Conservation (phyloP, 2,329 filamentous ascomycete species). For the Venturia effusa region DNA sequence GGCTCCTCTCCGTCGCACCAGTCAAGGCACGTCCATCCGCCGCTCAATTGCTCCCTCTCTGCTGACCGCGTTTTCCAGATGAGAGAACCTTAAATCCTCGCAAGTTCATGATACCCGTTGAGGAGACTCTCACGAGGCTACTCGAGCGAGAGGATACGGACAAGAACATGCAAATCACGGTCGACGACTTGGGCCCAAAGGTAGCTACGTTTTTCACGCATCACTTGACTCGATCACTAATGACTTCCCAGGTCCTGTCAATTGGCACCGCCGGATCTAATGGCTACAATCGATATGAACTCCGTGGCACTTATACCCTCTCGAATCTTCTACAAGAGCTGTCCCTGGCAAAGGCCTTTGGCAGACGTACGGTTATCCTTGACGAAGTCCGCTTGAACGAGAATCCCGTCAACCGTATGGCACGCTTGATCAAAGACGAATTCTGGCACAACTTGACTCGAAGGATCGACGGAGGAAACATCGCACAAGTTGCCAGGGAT, state of each 20-base stretch:
- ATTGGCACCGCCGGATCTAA: slow-evolving; percentile 78
- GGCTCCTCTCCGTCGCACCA: slow-evolving; percentile 19
- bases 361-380: slow-evolving; percentile 78
- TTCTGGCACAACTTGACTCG: slow-evolving; percentile 92
- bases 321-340: slow-evolving; percentile 94
- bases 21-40: slow-evolving; percentile 19
- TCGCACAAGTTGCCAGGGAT: slow-evolving; percentile 77
- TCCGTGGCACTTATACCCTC: slow-evolving; percentile 93
- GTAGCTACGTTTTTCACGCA: slow-evolving; percentile 30
- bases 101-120: slow-evolving; percentile 78
- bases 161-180: slow-evolving; percentile 91
- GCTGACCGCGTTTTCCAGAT: slow-evolving; percentile 41
- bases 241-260: slow-evolving; percentile 54
- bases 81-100: slow-evolving; percentile 59
- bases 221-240: slow-evolving; percentile 17
- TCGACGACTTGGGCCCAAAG: slow-evolving; percentile 91
- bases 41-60: not conserved
- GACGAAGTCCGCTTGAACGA: slow-evolving; percentile 88
- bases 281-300: slow-evolving; percentile 77
- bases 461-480: slow-evolving; percentile 77
- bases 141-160: slow-evolving; percentile 86
- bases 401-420: slow-evolving; percentile 83
- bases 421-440: slow-evolving; percentile 73
- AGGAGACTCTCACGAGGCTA: slow-evolving; percentile 68
- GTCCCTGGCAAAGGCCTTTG: slow-evolving; percentile 82